Conservation (phyloP, 2,329 filamentous ascomycete genomes). For the Exophiala alcalophila region DNA sequence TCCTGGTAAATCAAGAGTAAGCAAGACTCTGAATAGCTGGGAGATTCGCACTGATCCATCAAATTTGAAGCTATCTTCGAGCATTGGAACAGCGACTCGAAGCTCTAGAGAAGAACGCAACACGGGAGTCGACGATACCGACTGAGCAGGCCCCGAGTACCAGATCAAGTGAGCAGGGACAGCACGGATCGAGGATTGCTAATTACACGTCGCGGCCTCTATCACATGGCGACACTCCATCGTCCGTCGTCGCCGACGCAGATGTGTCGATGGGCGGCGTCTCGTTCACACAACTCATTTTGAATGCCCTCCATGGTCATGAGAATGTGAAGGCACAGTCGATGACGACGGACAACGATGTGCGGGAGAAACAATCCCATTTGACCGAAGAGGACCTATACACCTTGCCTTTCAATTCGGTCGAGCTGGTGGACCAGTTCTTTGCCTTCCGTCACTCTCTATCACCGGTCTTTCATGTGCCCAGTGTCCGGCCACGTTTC, state of each 20-base stretch:
- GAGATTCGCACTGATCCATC: background rate
- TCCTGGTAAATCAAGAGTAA: conserved; percentile 2
- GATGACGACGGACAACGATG: background rate
- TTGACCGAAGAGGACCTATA: conserved; percentile 1
- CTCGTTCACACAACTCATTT: conserved; percentile 1
- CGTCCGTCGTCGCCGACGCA: background rate
- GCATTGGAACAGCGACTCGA: background rate
- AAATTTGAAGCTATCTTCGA: background rate
- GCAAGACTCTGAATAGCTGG: too few species aligned
- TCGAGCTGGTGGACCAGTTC: conserved; percentile 1
- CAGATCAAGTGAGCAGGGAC: too few species aligned
- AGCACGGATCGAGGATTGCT: too few species aligned
- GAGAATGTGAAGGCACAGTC: conserved; percentile 1
- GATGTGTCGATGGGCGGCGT: conserved; percentile 1
- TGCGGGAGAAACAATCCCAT: background rate
- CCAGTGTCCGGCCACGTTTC: conserved; percentile 1
- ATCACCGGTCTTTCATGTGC: conserved; percentile 1
- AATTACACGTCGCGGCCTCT: too few species aligned
- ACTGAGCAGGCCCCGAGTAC: too few species aligned
- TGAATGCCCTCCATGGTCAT: conserved; percentile 1
- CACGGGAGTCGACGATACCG: background rate
- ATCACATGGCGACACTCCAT: too few species aligned
- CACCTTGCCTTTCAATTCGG: background rate
- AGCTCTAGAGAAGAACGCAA: background rate
- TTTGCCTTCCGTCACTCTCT: background rate